Evolutionary conservation across 192 early-diverging fungal species (phyloP).

Genomic region (Coemansia erecta): DNA sequence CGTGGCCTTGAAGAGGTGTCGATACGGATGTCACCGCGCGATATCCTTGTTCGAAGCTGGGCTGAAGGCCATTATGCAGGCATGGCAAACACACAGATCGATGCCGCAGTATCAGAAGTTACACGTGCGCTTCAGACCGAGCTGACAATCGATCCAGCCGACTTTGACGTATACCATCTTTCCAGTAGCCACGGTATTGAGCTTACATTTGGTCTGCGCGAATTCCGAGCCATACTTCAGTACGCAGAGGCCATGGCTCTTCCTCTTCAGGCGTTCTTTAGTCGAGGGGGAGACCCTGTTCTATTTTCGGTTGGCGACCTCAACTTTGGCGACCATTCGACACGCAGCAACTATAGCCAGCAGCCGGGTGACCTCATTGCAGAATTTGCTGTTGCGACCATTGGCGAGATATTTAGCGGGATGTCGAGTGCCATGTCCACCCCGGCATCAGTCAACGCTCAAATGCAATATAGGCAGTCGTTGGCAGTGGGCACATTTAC

Average conservation of each 20-base stretch:
- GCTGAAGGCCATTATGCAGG: conserved; percentile 24
- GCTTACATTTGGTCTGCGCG: conserved; percentile 50
- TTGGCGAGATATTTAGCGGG: conserved; percentile 21
- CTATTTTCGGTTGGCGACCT: conserved; percentile 29
- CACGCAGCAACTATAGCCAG: conserved; percentile 6
- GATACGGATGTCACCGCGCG: conserved; percentile 29
- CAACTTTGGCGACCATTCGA: background rate
- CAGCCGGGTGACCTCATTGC: conserved; percentile 18
- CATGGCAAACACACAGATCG: conserved; percentile 17
- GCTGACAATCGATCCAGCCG: conserved; percentile 34
- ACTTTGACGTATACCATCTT: conserved; percentile 49
- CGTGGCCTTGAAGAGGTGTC: conserved; percentile 49
- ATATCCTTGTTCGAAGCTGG: conserved; percentile 44
- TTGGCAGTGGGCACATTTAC: conserved; percentile 1
- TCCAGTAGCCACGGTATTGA: conserved; percentile 24
- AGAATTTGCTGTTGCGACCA: conserved; percentile 50
- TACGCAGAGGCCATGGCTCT: conserved; percentile 48
- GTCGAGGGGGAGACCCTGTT: conserved; percentile 37
- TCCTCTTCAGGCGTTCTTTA: conserved; percentile 45
- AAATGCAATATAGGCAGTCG: background rate
- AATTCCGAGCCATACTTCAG: conserved; percentile 46
- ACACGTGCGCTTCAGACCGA: conserved; percentile 43
- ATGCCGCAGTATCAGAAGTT: conserved; percentile 21
- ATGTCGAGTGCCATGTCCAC: conserved; percentile 3
- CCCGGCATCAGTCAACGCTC: background rate